phyloP scores from a whole-genome alignment of 306 rosid species.

The Vigna nakashimae region DNA sequence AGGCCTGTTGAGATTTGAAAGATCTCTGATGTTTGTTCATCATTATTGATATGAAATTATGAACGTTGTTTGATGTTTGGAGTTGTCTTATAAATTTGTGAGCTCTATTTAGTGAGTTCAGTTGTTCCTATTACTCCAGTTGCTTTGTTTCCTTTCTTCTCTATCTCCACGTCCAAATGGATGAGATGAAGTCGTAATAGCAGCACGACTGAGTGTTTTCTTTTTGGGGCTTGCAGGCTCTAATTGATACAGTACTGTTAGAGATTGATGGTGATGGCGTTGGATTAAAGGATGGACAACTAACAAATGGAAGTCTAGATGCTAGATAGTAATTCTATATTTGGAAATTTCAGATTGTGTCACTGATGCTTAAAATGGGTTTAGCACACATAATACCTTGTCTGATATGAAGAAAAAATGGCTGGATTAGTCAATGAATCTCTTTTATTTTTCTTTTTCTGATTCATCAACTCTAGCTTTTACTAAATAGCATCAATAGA shows the following conservation, averaged over 20 bases:
- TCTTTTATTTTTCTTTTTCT: not conserved
- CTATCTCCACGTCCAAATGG: not conserved
- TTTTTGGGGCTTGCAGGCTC: slow-evolving; percentile 61
- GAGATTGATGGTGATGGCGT: slow-evolving; percentile 57
- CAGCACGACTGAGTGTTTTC: slow-evolving; percentile 17
- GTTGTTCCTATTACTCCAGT: not conserved
- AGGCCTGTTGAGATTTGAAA: not conserved
- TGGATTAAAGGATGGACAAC: slow-evolving; percentile 47
- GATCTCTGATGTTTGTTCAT: slow-evolving; percentile 6
- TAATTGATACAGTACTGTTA: slow-evolving; percentile 59
- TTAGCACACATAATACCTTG: not conserved
- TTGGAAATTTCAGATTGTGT: slow-evolving; percentile 3
- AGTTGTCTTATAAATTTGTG: not conserved
- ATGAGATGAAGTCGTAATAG: slow-evolving; percentile 18
- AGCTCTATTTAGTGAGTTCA: not conserved
- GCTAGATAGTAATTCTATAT: slow-evolving; percentile 33
- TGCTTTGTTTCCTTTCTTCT: slow-evolving; percentile 14
- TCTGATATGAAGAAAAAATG: not conserved
- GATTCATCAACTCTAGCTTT: not conserved
- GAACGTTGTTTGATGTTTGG: not conserved
- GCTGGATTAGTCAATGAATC: not conserved
- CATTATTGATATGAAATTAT: slow-evolving; percentile 29
- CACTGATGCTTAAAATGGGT: slow-evolving; percentile 16
- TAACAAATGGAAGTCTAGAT: slow-evolving; percentile 50
- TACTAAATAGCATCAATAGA: slow-evolving; percentile 11